Conservation (phyloP, 2,329 filamentous ascomycete genomes). For the Pseudopithomyces chartarum region DNA sequence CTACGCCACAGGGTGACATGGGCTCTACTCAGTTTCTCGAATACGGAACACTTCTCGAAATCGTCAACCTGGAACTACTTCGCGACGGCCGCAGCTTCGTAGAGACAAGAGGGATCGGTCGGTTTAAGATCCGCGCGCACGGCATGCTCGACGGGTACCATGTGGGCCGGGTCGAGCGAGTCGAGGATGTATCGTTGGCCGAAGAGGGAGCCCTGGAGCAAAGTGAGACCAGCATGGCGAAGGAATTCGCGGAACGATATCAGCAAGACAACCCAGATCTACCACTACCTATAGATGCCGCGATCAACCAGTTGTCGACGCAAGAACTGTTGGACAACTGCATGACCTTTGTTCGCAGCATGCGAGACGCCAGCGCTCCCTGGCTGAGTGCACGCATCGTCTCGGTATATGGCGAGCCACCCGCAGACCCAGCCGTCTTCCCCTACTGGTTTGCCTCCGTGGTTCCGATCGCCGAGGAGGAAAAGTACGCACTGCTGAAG, state of each 20-base stretch:
- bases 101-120: constrained; percentile 75
- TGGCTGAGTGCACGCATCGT: constrained; percentile 78
- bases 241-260: constrained; percentile 38
- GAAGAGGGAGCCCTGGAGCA: constrained; percentile 81
- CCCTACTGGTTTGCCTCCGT: constrained; percentile 92
- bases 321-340: constrained; percentile 69
- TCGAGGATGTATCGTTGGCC: constrained; percentile 80
- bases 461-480: constrained; percentile 74
- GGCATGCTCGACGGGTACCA: constrained; percentile 75
- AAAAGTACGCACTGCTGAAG: constrained; percentile 77
- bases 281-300: constrained; percentile 30
- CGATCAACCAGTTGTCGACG: constrained; percentile 68
- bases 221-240: constrained; percentile 61
- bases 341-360: constrained; percentile 69
- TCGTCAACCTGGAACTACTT: constrained; percentile 74
- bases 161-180: constrained; percentile 73
- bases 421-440: constrained; percentile 75
- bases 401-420: constrained; percentile 76
- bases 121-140: constrained; percentile 73
- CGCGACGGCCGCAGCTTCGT: constrained; percentile 82
- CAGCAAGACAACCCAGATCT: constrained; percentile 40
- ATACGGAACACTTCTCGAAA: constrained; percentile 78
- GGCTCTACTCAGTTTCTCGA: constrained; percentile 66
- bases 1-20: constrained; percentile 58
- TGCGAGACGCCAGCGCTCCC: constrained; percentile 69